phyloP scores from a whole-genome alignment of 352 stramenopile species.

The Phytophthora megakarya region DNA sequence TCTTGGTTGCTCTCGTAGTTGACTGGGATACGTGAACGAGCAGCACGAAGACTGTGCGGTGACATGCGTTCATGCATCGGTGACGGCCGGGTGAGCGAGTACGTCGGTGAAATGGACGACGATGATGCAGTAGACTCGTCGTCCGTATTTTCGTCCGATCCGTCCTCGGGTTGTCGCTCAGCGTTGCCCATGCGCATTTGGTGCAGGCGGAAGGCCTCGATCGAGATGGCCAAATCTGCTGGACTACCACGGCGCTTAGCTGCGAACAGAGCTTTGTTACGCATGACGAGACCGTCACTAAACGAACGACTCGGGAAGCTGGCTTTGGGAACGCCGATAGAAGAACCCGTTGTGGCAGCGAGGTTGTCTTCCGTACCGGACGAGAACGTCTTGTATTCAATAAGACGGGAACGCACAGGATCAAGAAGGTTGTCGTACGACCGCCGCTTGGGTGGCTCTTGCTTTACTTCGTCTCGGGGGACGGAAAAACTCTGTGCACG shows the following conservation, averaged over 20 bases:
- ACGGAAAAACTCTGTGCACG: constrained; percentile 59
- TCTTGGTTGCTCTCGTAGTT: constrained; percentile 31
- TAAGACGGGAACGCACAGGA: constrained; percentile 71
- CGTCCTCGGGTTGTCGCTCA: constrained; percentile 44
- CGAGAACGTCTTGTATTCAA: constrained; percentile 86
- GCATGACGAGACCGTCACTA: constrained; percentile 78
- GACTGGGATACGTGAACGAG: constrained; percentile 27
- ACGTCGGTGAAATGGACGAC: constrained; percentile 33
- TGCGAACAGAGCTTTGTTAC: constrained; percentile 64
- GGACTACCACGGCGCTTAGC: constrained; percentile 70
- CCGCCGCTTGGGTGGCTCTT: constrained; percentile 45
- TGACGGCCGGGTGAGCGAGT: constrained; percentile 14
- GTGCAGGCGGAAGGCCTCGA: constrained; percentile 75
- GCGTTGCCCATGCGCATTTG: constrained; percentile 61
- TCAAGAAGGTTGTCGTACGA: constrained; percentile 78
- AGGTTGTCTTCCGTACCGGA: constrained; percentile 23
- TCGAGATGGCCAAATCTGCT: constrained; percentile 74
- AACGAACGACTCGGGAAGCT: constrained; percentile 75
- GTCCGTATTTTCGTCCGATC: constrained; percentile 51
- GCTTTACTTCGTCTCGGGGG: constrained; percentile 14
- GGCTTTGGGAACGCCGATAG: constrained; percentile 54
- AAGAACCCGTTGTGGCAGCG: constrained; percentile 24
- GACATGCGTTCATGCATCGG: constrained; percentile 8
- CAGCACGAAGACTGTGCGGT: constrained; percentile 27
- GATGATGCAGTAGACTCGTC: constrained; percentile 34